A percentile compares a stretch with the other conserved stretches of the same genome.
Conservation (phyloP, 148 eudicot genomes). For the Camellia granthamiana region DNA sequence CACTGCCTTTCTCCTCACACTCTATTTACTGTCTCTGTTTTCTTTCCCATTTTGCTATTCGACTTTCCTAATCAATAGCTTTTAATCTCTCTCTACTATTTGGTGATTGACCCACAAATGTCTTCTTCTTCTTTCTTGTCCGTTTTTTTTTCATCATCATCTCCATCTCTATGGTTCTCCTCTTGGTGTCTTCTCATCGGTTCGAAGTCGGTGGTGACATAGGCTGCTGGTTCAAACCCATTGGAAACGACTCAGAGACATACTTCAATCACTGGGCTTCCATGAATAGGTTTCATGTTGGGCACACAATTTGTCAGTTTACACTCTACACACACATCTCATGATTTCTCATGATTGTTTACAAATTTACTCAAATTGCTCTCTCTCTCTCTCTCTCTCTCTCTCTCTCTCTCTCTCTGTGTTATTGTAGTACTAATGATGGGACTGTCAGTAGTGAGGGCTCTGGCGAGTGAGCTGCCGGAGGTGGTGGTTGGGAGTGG, state of each 20-base stretch:
- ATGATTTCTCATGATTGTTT: neutral
- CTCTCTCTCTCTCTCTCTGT: neutral
- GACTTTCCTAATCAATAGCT: neutral
- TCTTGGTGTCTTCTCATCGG: neutral
- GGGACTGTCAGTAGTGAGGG: no score
- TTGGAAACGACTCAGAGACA: conserved; percentile 3
- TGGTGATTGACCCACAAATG: neutral
- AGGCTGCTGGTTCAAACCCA: conserved; percentile 15
- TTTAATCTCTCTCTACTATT: no score
- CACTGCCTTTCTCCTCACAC: neutral
- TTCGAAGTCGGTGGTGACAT: conserved; percentile 14
- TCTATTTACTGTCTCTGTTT: neutral
- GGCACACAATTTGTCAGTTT: neutral
- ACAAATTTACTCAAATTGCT: neutral
- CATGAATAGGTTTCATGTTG: conserved; percentile 19
- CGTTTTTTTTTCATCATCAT: neutral
- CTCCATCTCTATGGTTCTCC: neutral
- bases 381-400: neutral
- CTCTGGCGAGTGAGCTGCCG: no score
- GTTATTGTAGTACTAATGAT: no score
- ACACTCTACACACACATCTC: neutral
- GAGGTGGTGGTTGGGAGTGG: no score
- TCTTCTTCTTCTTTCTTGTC: neutral
- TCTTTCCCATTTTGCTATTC: neutral
- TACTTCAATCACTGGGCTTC: conserved; percentile 23